Base-by-base conservation (phyloP, 257 asterid genomes). In the Salvia miltiorrhiza region DNA sequence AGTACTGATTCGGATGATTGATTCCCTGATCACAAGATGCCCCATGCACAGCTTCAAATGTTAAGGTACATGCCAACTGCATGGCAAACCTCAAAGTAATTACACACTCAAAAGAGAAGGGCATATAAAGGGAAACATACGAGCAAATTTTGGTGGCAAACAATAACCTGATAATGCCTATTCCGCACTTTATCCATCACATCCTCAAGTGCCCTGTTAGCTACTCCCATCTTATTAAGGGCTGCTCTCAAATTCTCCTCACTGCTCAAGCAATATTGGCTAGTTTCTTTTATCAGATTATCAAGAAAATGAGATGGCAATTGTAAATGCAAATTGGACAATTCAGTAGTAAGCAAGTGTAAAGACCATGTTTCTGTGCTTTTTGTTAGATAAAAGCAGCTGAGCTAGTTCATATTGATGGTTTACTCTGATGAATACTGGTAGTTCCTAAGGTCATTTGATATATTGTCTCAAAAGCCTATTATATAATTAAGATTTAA, bases 1-100 rank as follows among this genome's bases (percentile, higher is more conserved):
- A 91, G 83, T 87, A 94, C 78, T 91, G 96, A 82, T 89, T 94
- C 71, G 96, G 98, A 84, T 94, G 97, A 82, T 87, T 91, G 63
- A 94, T 85, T 66, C 99, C 97, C 45, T 90, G 89, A 69, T 91
- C 98, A 80, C 93, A 91, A 43, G 92, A 78, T 71, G 87, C 65
- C 55, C 83, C 81, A 64, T 91, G 99, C 79, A 91, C 83, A 75
- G 98, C 95, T 84, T 94, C 99, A 79, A 89, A 94, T 56, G 98
- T 87, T 81, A 94, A 86, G 41, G 96, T 94, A 44, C 99, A 94
- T 10, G 98, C 97, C 82, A 91, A 72, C 98, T 94, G 89, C 81
- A 77, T 40, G 73, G 53, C 62, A 65, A 21, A 63, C 53, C 60
- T 73, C 19, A 44, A 37, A 56, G 56, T 63, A 77, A 73, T 44